These are phyloP conservation scores for Pythium brassicae DNA, from an alignment of 352 stramenopile genomes.

Conservation along the genomic window DNA sequence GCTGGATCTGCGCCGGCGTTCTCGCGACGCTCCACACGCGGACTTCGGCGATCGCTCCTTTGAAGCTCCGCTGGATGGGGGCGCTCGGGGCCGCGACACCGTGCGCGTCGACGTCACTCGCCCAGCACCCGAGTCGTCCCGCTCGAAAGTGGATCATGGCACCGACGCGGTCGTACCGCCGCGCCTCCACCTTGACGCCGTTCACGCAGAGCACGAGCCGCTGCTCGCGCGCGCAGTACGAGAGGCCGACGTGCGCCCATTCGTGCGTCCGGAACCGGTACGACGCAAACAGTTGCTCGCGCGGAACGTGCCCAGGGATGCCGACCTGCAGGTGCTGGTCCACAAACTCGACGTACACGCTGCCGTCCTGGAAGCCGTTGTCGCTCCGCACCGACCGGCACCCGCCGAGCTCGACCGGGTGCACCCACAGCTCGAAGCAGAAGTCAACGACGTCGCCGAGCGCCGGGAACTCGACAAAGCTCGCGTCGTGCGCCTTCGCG, in stretches of 20 bases:
- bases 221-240: constrained; percentile 31
- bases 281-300: constrained; percentile 59
- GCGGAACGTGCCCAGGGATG: constrained; percentile 67
- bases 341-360: constrained; percentile 71
- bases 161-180: constrained; percentile 38
- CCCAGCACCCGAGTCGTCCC: constrained; percentile 69
- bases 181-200: constrained; percentile 27
- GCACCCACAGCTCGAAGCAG: constrained; percentile 81
- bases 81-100: constrained; percentile 23
- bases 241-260: constrained; percentile 67
- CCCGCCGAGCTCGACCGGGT: constrained; percentile 50
- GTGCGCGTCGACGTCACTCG: constrained; percentile 42
- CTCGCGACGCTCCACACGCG: constrained; percentile 61
- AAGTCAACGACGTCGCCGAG: constrained; percentile 64
- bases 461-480: constrained; percentile 58
- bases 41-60: constrained; percentile 69
- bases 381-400: constrained; percentile 71
- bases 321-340: constrained; percentile 60
- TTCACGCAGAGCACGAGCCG: constrained; percentile 53
- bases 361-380: constrained; percentile 64
- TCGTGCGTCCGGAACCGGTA: constrained; percentile 49
- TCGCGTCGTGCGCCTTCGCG: constrained; percentile 49
- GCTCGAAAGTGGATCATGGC: constrained; percentile 43
- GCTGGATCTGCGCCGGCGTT: constrained; percentile 33
- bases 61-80: constrained; percentile 55